phyloP scores from a whole-genome alignment of 1,284 basidiomycete species.

The Flammula alnicola region DNA sequence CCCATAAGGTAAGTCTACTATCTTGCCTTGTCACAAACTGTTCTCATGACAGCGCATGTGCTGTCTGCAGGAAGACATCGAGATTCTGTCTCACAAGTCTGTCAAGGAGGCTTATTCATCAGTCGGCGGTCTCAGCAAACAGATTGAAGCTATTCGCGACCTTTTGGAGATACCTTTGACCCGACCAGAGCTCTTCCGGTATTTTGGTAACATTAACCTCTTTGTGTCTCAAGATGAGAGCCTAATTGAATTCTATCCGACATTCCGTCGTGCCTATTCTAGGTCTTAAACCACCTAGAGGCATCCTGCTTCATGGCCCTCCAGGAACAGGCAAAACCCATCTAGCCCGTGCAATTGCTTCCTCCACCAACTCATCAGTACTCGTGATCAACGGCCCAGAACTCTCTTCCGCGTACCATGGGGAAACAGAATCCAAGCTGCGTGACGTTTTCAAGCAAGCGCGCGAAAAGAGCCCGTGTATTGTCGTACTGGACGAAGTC shows the following conservation, averaged over 20 bases:
- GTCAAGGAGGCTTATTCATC: conserved; percentile 63
- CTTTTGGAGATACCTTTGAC: conserved; percentile 95
- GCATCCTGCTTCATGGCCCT: conserved; percentile 89
- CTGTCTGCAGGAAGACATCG: conserved; percentile 44
- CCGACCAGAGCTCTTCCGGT: conserved; percentile 86
- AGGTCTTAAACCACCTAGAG: conserved; percentile 89
- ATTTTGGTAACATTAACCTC: conserved; percentile 68
- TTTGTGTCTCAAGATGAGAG: conserved; percentile 14
- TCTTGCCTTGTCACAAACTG: conserved; percentile 20
- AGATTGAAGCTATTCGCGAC: conserved; percentile 89
- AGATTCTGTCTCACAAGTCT: conserved; percentile 46
- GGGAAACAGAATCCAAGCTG: conserved; percentile 92
- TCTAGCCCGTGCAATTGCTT: conserved; percentile 86
- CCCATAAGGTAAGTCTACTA: conserved; percentile 28
- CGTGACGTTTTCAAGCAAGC: conserved; percentile 91
- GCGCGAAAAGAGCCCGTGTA: conserved; percentile 80
- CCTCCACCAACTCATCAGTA: conserved; percentile 80
- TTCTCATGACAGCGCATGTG: conserved; percentile 19
- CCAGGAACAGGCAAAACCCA: conserved; percentile 97
- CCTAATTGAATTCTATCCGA: conserved; percentile 16
- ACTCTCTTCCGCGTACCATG: conserved; percentile 93
- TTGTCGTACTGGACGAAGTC: conserved; percentile 96
- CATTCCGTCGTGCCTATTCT: conserved; percentile 10
- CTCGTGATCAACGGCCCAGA: conserved; percentile 95
- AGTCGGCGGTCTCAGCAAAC: conserved; percentile 88